Evolutionary conservation across 2,329 filamentous ascomycete genomes (phyloP).

Genomic region (Penicillium sp.): DNA sequence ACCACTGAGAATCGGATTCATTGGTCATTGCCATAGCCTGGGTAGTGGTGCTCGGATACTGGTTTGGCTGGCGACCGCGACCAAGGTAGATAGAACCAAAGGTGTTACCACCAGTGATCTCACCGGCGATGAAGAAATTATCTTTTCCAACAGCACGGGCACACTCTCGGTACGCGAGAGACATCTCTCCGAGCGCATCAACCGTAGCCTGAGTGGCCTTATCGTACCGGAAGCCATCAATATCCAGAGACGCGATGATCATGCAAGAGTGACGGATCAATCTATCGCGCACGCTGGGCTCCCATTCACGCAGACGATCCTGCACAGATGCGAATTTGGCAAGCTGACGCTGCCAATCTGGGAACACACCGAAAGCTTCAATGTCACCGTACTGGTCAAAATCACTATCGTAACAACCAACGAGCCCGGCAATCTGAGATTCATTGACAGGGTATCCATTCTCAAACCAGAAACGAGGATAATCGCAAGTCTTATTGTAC

Average conservation of each 20-base stretch:
- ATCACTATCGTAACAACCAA: conserved; percentile 66
- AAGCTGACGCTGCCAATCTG: conserved; percentile 68
- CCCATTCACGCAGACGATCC: conserved; percentile 70
- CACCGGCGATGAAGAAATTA: conserved; percentile 69
- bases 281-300: conserved; percentile 62
- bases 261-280: conserved; percentile 68
- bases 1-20: conserved; percentile 51
- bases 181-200: conserved; percentile 66
- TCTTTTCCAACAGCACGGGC: conserved; percentile 62
- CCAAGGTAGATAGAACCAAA: conserved; percentile 67
- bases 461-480: conserved; percentile 67
- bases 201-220: conserved; percentile 69
- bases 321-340: conserved; percentile 71
- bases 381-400: conserved; percentile 70
- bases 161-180: conserved; percentile 63
- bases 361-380: conserved; percentile 67
- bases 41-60: conserved; percentile 52
- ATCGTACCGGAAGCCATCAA: conserved; percentile 71
- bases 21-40: conserved; percentile 58
- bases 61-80: conserved; percentile 63
- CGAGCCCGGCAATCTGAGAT: conserved; percentile 54
- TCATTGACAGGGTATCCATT: conserved; percentile 58
- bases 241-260: conserved; percentile 64
- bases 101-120: conserved; percentile 68
- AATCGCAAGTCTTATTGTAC: conserved; percentile 61